These are phyloP conservation scores for Hymenoscyphus occultus DNA, from an alignment of 2,329 filamentous ascomycete species.

Conservation along the genomic window DNA sequence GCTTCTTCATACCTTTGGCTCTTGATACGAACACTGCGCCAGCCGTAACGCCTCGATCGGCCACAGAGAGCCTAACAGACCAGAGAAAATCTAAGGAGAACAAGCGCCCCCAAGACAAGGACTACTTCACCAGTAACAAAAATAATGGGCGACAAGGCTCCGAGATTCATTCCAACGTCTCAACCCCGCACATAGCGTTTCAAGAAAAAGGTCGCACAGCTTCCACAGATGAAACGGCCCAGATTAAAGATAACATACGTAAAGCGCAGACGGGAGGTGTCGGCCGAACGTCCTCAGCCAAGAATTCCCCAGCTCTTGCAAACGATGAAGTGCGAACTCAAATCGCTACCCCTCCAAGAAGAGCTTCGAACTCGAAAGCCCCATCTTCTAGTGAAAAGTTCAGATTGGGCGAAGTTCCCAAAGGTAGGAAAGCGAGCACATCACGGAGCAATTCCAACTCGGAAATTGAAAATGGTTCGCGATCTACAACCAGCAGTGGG, in stretches of 20 bases:
- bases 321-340: slow-evolving; percentile 33
- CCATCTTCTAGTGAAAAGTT: slow-evolving; percentile 55
- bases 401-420: slow-evolving; percentile 78
- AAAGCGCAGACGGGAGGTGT: slow-evolving; percentile 30
- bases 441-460: slow-evolving; percentile 38
- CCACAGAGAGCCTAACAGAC: slow-evolving; percentile 47
- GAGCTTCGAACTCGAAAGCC: slow-evolving; percentile 29
- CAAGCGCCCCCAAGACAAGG: slow-evolving; percentile 41
- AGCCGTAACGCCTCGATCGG: slow-evolving; percentile 50
- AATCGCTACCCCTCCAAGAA: slow-evolving; percentile 30
- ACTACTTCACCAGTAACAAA: slow-evolving; percentile 56
- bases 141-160: slow-evolving; percentile 34
- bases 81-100: slow-evolving; percentile 40
- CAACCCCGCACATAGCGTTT: slow-evolving; percentile 87
- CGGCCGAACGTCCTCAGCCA: slow-evolving; percentile 20
- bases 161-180: slow-evolving; percentile 49
- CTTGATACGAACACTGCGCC: slow-evolving; percentile 65
- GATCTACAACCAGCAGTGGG: slow-evolving; percentile 38
- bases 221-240: slow-evolving; percentile 56
- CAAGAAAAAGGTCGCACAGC: slow-evolving; percentile 74
- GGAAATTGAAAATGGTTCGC: slow-evolving; percentile 36
- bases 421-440: slow-evolving; percentile 52
- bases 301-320: slow-evolving; percentile 26
- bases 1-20: slow-evolving; percentile 74
- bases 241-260: slow-evolving; percentile 48